Base-by-base conservation (phyloP, 805 yeast species). In the Ogataea polymorpha region DNA sequence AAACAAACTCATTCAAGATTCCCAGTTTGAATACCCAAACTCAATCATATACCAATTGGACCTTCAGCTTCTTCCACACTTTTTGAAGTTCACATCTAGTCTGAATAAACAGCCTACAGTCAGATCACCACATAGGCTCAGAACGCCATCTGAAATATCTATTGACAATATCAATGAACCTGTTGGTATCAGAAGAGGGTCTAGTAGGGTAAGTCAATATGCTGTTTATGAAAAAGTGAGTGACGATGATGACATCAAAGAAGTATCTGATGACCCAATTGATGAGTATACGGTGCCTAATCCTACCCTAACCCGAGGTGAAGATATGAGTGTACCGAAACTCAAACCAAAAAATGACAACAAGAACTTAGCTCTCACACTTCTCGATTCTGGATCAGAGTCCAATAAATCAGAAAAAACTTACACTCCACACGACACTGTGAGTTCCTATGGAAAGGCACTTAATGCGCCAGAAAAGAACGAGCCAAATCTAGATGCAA, bases 1-100 rank as follows among this genome's bases (percentile, higher is more conserved):
- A 23, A 50, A 49, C 35, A 37, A 46, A 7, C 37, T 41, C 3
- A 51, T 63, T 21, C 62, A 62, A 44, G 64, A 56, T 21, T 46
- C 57, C n/a, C 54, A 57, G 18, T 59, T 64, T 26, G 55, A 56
- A 14, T 55, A 50, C 32, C 55, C 56, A 39, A 56, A 61, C 35
- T 55, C 69, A 6, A 62, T 62, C 16, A 56, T 65, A 41, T 66
- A 64, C 42, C 68, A 65, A 42, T 64, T 66, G 48, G 65, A 61
- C 41, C 50, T 63, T 28, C 41, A 41, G 2, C 13, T 39, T 33
- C 37, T 63, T 13, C 51, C 62, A 4, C 48, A 51, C 17, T 62
- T 41, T 31, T 50, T 61, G 53, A 27, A 13, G 31, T n/a, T 14
- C 5, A 20, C 51, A 39, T 30, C 34, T 36, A 7, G 11, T 42